Evolutionary conservation across 306 rosid species (phyloP).

Genomic region (Acacia crassicarpa): DNA sequence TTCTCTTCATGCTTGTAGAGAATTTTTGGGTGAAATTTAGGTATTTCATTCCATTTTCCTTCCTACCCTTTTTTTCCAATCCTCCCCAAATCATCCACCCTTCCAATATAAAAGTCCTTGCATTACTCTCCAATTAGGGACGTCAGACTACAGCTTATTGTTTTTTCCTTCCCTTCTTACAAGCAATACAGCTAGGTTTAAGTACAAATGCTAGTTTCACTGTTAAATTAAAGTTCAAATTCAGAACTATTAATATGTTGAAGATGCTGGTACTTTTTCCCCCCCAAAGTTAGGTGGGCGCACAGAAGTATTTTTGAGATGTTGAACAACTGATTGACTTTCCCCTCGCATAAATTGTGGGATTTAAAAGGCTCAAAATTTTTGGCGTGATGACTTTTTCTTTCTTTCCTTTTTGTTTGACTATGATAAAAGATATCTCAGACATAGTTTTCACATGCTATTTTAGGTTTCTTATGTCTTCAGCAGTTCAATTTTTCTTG

Average conservation of each 20-base stretch:
- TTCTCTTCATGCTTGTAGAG: background rate
- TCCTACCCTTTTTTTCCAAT: background rate
- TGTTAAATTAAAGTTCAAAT: background rate
- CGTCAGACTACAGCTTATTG: background rate
- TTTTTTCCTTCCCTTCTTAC: background rate
- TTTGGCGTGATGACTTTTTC: background rate
- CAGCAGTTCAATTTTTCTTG: background rate
- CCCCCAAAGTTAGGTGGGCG: background rate
- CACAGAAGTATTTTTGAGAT: background rate
- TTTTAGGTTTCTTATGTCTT: conserved; percentile 23
- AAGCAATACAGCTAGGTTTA: conserved; percentile 17
- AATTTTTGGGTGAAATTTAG: background rate
- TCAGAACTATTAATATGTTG: background rate
- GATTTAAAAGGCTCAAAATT: background rate
- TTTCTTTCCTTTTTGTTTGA: background rate
- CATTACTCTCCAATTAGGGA: background rate
- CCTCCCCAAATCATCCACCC: background rate
- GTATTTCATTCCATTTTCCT: background rate
- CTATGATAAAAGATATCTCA: conserved; percentile 2
- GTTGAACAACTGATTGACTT: background rate
- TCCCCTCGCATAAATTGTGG: background rate
- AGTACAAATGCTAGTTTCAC: conserved; percentile 17
- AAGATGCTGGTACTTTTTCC: background rate
- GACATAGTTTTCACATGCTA: conserved; percentile 8
- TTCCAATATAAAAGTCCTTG: conserved; percentile 4